phyloP scores from a whole-genome alignment of 106 monocot species.

The Xerophyta viscosa region DNA sequence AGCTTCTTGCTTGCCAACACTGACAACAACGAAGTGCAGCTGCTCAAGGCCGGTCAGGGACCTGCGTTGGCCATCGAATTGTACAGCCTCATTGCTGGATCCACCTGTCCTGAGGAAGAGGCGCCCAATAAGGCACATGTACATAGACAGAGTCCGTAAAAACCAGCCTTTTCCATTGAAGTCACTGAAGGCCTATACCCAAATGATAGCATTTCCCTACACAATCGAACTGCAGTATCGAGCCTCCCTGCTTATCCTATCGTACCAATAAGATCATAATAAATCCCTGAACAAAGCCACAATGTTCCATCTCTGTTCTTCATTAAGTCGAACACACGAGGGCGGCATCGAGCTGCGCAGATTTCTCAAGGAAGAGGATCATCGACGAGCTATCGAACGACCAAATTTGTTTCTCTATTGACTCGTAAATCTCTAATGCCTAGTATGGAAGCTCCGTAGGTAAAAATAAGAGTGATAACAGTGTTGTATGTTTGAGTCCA shows the following conservation, averaged over 20 bases:
- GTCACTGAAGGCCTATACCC: slow-evolving; percentile 42
- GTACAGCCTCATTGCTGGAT: slow-evolving; percentile 69
- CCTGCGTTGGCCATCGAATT: slow-evolving; percentile 76
- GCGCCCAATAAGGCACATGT: slow-evolving; percentile 66
- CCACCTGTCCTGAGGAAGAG: slow-evolving; percentile 62
- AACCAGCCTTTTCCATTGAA: slow-evolving; percentile 91
- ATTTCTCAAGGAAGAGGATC: slow-evolving; percentile 66
- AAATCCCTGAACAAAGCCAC: slow-evolving; percentile 35
- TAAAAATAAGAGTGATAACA: slow-evolving; percentile 69
- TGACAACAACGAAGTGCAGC: slow-evolving; percentile 50
- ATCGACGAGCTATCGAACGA: slow-evolving; percentile 47
- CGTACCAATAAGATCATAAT: slow-evolving; percentile 53
- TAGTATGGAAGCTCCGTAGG: slow-evolving; percentile 65
- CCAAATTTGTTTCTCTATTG: slow-evolving; percentile 24
- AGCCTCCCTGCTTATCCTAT: slow-evolving; percentile 83
- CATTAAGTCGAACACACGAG: slow-evolving; percentile 59
- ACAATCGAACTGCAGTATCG: slow-evolving; percentile 57
- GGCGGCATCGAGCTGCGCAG: slow-evolving; percentile 73
- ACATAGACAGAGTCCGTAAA: slow-evolving; percentile 66
- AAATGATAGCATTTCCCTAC: slow-evolving; percentile 53
- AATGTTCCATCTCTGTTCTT: slow-evolving; percentile 9
- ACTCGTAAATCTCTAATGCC: slow-evolving; percentile 88
- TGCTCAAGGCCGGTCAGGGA: slow-evolving; percentile 55
- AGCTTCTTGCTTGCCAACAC: slow-evolving; percentile 68
- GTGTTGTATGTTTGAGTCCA: slow-evolving; percentile 50